Evolutionary conservation across 345 rosid genomes (phyloP), one percentile per base, ranked within the genome.

Genomic region (Gossypium arboreum): DNA sequence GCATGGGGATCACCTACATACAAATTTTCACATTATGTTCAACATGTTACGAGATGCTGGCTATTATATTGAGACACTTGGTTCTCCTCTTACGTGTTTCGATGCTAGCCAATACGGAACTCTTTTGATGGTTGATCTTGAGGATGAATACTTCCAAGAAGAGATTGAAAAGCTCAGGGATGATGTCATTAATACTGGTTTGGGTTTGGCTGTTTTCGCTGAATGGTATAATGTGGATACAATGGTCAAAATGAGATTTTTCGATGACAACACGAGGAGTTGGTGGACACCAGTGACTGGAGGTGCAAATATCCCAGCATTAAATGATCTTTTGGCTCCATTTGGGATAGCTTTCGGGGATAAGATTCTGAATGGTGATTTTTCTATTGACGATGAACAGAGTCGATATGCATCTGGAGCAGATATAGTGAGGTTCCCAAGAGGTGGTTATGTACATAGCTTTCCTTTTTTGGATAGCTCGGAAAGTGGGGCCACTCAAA

Each of bases 201-300:
- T 94, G 78, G 98, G 98, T 41, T 81, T 94, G 75, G 86, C 87
- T 75, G 94, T 94, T 56, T 94, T 92, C 81, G 89, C 99, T 60
- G 99, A 94, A 81, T 94, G 99, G 99, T 94, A 94, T 87, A 94
- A 91, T 80, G 88, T 94, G 18, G 99, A 91, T 54, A 94, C 99
- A 20, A 92, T 94, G 98, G 97, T 94, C 76, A 94, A 94, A 79
- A 94, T 94, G 99, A 89, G 99, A 81, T 94, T 94, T 85, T 94
- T 94, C 7, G 99, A 94, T 78, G 99, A 94, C 79, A 94, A 94
- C 82, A 93, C 99, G 1, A 84, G 98, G 67, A 94, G 99, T 78
- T 93, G 98, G 99, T 94, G 99, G 99, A 94, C 98, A 70, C 99
- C 99, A 47, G 88, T 93, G 75, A 94, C 99, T 51, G 99, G 99